A percentile compares a stretch with the other conserved stretches of the same genome.
These are phyloP conservation scores for Parathielavia appendiculata DNA, from an alignment of 495 filamentous ascomycete genomes.

Conservation along the genomic window DNA sequence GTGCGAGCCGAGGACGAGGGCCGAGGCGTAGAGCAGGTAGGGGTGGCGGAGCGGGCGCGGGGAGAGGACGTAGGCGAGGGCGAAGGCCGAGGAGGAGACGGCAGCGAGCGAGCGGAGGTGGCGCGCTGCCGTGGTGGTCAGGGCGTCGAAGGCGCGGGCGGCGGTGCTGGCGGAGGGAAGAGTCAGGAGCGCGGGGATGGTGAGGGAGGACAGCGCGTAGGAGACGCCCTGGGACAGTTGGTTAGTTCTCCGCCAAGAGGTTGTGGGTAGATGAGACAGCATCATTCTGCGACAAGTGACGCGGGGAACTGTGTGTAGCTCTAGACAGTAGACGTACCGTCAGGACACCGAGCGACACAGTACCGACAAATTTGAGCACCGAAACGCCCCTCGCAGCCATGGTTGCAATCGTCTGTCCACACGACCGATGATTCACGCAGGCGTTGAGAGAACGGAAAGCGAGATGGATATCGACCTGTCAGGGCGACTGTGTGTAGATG, in stretches of 20 bases:
- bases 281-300: neutral
- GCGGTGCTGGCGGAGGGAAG: constrained; percentile 68
- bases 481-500: neutral
- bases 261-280: neutral
- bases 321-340: constrained; percentile 57
- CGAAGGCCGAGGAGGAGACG: constrained; percentile 57
- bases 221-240: constrained; percentile 62
- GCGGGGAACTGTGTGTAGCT: constrained; percentile 10
- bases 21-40: constrained; percentile 74
- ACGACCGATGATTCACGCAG: constrained; percentile 7
- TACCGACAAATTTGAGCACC: constrained; percentile 82
- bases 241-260: neutral
- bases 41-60: constrained; percentile 68
- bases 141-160: constrained; percentile 56
- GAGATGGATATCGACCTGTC: neutral
- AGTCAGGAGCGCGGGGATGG: constrained; percentile 68
- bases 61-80: constrained; percentile 68
- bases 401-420: constrained; percentile 25
- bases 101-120: constrained; percentile 57
- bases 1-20: constrained; percentile 54
- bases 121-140: constrained; percentile 53
- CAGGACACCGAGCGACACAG: constrained; percentile 76
- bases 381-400: constrained; percentile 70
- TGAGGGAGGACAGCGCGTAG: constrained; percentile 67
- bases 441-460: constrained; percentile 3